phyloP scores from a whole-genome alignment of 345 rosid genomes.

The Acer negundo region DNA sequence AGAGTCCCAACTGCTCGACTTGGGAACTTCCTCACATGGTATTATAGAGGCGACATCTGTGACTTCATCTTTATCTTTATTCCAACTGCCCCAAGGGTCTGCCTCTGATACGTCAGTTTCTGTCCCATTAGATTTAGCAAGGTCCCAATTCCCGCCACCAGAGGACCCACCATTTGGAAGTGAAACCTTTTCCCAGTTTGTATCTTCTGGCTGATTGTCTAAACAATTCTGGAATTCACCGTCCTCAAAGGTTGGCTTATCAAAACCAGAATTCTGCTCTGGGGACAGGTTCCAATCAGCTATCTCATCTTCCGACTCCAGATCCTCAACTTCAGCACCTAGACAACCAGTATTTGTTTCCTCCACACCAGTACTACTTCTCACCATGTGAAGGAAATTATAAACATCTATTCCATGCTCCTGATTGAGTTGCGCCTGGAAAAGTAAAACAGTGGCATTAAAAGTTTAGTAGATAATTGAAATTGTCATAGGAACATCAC shows the following conservation, averaged over 20 bases:
- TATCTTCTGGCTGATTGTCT: slow-evolving; percentile 35
- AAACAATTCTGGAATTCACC: slow-evolving; percentile 37
- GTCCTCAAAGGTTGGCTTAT: slow-evolving; percentile 70
- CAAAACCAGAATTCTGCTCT: slow-evolving; percentile 51
- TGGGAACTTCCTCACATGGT: slow-evolving; percentile 11
- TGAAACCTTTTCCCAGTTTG: slow-evolving; percentile 47
- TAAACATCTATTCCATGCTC: slow-evolving; percentile 58
- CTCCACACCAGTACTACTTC: slow-evolving; percentile 37
- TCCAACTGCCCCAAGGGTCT: slow-evolving; percentile 9
- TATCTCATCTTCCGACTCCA: slow-evolving; percentile 46
- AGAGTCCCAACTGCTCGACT: slow-evolving; percentile 31
- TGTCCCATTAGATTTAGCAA: not conserved
- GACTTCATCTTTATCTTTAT: not conserved
- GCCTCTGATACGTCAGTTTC: not conserved
- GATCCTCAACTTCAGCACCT: slow-evolving; percentile 71
- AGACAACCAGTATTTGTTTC: slow-evolving; percentile 57
- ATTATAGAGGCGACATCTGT: not conserved
- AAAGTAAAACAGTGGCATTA: slow-evolving; percentile 21
- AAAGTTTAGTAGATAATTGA: slow-evolving; percentile 15
- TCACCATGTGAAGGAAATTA: slow-evolving; percentile 74
- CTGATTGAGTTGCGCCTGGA: slow-evolving; percentile 50
- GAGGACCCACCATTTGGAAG: slow-evolving; percentile 25
- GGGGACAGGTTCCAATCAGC: slow-evolving; percentile 80
- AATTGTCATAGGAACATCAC: slow-evolving; percentile 1
- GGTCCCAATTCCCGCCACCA: slow-evolving; percentile 29